Percentiles rank a stretch among this genome's conserved stretches.
These are phyloP conservation scores for Trametes villosa DNA, from an alignment of 768 basidiomycete genomes.

Conservation along the genomic window DNA sequence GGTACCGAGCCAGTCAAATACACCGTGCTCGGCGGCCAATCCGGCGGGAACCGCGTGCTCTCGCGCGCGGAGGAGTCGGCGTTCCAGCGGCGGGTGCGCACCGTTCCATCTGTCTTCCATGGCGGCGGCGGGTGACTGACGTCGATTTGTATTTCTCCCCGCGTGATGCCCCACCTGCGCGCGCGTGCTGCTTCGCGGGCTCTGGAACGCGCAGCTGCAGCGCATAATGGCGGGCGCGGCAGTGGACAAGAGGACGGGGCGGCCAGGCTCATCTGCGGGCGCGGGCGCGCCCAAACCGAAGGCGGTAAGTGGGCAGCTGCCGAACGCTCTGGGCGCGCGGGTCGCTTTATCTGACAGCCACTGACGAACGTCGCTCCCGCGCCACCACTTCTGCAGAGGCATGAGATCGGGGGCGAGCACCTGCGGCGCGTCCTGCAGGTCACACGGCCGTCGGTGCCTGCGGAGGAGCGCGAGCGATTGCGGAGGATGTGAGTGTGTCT, in stretches of 20 bases:
- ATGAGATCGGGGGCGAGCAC: slow-evolving; percentile 65
- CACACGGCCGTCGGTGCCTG: slow-evolving; percentile 82
- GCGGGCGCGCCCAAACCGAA: slow-evolving; percentile 24
- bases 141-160: neutral
- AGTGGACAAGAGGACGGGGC: slow-evolving; percentile 6
- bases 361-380: no score
- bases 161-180: neutral
- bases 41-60: slow-evolving; percentile 38
- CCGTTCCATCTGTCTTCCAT: neutral
- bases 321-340: neutral
- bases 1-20: slow-evolving; percentile 58
- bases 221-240: slow-evolving; percentile 46
- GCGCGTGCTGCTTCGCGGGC: neutral
- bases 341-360: no score
- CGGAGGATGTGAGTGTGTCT: slow-evolving; percentile 77
- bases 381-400: no score
- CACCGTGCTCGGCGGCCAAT: slow-evolving; percentile 54
- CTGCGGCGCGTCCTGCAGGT: slow-evolving; percentile 65
- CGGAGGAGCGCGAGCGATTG: slow-evolving; percentile 73
- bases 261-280: neutral
- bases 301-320: slow-evolving; percentile 9
- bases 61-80: slow-evolving; percentile 76
- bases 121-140: neutral
- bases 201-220: slow-evolving; percentile 47
- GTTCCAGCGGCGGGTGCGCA: slow-evolving; percentile 64